Conservation (phyloP, 148 eudicot species). For the Nepenthes gracilis region DNA sequence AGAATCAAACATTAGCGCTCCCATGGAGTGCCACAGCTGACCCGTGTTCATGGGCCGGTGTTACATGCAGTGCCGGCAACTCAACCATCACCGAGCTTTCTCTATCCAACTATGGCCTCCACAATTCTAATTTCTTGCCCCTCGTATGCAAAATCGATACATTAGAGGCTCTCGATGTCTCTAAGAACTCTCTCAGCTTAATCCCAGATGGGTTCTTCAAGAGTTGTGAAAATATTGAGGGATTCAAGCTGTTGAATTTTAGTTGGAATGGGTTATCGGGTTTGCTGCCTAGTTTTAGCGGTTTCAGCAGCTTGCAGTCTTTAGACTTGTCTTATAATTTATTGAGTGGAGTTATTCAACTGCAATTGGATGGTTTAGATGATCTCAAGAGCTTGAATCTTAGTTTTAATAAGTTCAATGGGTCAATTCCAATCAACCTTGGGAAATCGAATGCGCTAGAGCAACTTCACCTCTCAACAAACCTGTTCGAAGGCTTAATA, state of each 20-base stretch:
- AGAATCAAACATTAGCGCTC: conserved; percentile 12
- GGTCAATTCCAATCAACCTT: conserved; percentile 40
- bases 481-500: conserved; percentile 25
- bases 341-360: conserved; percentile 20
- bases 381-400: conserved; percentile 44
- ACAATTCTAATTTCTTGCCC: conserved; percentile 22
- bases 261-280: conserved; percentile 40
- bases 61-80: conserved; percentile 26
- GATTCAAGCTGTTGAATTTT: conserved; percentile 44
- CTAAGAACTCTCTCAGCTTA: conserved; percentile 32
- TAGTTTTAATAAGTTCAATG: conserved; percentile 34
- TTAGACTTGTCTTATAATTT: conserved; percentile 48
- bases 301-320: conserved; percentile 34
- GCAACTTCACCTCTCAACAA: conserved; percentile 41
- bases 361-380: conserved; percentile 34
- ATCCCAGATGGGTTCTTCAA: conserved; percentile 39
- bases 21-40: conserved; percentile 25
- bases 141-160: conserved; percentile 35
- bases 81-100: conserved; percentile 26
- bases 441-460: conserved; percentile 31
- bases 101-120: conserved; percentile 26
- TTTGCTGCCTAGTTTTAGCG: conserved; percentile 33
- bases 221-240: conserved; percentile 32
- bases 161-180: conserved; percentile 51
- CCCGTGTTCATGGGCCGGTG: conserved; percentile 83